Conservation (phyloP, 2,329 filamentous ascomycete species). For the Microsporum ferrugineum region DNA sequence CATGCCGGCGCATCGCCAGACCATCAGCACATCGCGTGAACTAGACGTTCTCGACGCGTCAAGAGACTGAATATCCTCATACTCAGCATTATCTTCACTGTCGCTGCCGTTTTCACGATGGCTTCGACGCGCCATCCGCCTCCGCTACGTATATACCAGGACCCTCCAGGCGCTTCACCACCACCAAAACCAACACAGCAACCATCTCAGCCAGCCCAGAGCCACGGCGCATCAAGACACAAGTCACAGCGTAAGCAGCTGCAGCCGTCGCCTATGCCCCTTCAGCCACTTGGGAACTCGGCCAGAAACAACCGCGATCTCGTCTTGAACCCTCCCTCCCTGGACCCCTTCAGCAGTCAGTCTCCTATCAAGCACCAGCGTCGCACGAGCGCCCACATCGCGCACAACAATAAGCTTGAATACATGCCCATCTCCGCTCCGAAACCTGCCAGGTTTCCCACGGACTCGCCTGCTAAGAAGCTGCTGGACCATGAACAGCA, state of each 20-base stretch:
- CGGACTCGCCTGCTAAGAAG: conserved; percentile 40
- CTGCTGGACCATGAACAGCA: conserved; percentile 18
- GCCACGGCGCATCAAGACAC: conserved; percentile 16
- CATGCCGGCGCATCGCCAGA: not conserved
- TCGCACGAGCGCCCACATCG: conserved; percentile 33
- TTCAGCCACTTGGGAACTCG: conserved; percentile 32
- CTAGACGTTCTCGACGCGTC: conserved; percentile 20
- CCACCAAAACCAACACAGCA: conserved; percentile 31
- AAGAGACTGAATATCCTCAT: conserved; percentile 15
- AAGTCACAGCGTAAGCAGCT: conserved; percentile 30
- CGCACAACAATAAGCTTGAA: conserved; percentile 36
- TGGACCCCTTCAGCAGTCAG: conserved; percentile 38
- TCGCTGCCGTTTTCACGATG: conserved; percentile 21
- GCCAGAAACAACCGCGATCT: conserved; percentile 44
- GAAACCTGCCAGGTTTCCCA: conserved; percentile 33
- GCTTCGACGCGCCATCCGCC: conserved; percentile 32
- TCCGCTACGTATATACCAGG: conserved; percentile 49
- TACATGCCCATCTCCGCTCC: conserved; percentile 49
- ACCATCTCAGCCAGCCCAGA: not conserved
- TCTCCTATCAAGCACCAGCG: conserved; percentile 59
- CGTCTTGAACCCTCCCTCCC: conserved; percentile 51
- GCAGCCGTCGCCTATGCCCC: conserved; percentile 43
- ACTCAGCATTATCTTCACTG: conserved; percentile 8
- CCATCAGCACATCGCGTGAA: not conserved
- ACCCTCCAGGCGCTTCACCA: conserved; percentile 32